Percentiles rank a stretch among this genome's conserved stretches.
These are phyloP conservation scores for Voacanga thouarsii DNA, from an alignment of 257 asterid species.

Conservation along the genomic window DNA sequence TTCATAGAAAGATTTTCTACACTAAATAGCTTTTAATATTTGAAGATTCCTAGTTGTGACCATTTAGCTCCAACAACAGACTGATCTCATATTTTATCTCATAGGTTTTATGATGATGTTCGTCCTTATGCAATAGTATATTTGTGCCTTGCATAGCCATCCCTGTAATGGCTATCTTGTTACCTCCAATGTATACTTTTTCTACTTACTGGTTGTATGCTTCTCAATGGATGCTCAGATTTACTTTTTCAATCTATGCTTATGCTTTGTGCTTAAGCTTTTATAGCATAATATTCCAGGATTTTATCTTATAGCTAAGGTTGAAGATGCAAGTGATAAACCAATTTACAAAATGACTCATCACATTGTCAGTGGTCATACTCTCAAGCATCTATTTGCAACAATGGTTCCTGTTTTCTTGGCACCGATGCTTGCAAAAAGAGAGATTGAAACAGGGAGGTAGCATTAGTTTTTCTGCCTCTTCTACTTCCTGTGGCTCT, in stretches of 20 bases:
- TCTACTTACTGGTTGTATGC: conserved; percentile 98
- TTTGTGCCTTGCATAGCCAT: conserved; percentile 83
- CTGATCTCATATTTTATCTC: conserved; percentile 16
- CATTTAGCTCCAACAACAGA: conserved; percentile 7
- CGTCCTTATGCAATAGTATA: conserved; percentile 94
- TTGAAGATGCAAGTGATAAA: conserved; percentile 90
- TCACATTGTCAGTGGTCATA: conserved; percentile 88
- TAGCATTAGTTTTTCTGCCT: conserved; percentile 24
- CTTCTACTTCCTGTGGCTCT: background rate
- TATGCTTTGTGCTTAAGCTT: conserved; percentile 10
- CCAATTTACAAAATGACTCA: conserved; percentile 69
- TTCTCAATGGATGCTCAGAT: conserved; percentile 4
- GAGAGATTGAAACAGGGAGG: conserved; percentile 73
- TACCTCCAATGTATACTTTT: conserved; percentile 97
- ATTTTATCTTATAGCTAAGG: conserved; percentile 87
- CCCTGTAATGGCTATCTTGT: conserved; percentile 79
- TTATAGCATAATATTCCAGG: conserved; percentile 41
- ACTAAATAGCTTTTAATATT: background rate
- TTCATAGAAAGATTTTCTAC: background rate
- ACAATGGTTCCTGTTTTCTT: conserved; percentile 95
- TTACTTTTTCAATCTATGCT: background rate
- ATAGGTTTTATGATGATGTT: conserved; percentile 85
- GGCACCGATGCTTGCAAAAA: conserved; percentile 87
- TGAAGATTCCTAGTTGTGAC: background rate
- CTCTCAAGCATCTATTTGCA: conserved; percentile 88